phyloP scores from a whole-genome alignment of 2,329 filamentous ascomycete species.

The Eurotiales sp. region DNA sequence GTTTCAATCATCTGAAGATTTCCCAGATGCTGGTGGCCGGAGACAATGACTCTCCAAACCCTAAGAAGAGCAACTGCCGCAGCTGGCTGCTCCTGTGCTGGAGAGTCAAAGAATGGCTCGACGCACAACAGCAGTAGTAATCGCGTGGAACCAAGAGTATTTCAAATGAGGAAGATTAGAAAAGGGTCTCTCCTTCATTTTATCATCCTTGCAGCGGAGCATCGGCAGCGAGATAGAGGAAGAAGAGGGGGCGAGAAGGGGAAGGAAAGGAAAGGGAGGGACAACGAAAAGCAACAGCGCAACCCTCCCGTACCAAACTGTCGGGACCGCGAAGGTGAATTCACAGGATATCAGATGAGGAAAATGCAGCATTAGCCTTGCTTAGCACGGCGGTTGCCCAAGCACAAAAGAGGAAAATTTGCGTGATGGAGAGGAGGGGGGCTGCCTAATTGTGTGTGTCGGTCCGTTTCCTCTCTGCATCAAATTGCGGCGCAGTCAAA shows the following conservation, averaged over 20 bases:
- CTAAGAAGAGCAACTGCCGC: background rate
- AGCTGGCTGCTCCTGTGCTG: background rate
- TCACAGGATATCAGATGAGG: conserved; percentile 14
- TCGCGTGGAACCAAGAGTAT: background rate
- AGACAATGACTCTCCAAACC: background rate
- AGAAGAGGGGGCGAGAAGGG: background rate
- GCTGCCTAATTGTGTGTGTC: conserved; percentile 1
- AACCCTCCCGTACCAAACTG: conserved; percentile 17
- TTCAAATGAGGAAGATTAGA: background rate
- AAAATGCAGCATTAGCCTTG: conserved; percentile 7
- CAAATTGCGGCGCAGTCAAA: conserved; percentile 13
- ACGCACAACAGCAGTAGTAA: background rate
- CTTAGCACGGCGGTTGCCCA: conserved; percentile 12
- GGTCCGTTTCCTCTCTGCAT: conserved; percentile 8
- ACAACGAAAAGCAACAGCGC: background rate
- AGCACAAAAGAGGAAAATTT: conserved; percentile 1
- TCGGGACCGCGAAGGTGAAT: conserved; percentile 11
- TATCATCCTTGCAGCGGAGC: conserved; percentile 2
- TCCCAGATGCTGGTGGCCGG: background rate
- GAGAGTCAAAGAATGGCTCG: background rate
- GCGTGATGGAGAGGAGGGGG: conserved; percentile 7
- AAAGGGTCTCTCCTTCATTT: conserved; percentile 7
- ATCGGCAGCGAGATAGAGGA: conserved; percentile 3
- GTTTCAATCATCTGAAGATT: conserved; percentile 2
- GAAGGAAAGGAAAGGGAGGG: background rate